Percentiles rank a stretch among this genome's conserved stretches.
These are phyloP conservation scores for Chaetomium olivaceum DNA, from an alignment of 2,329 filamentous ascomycete genomes.

Conservation along the genomic window DNA sequence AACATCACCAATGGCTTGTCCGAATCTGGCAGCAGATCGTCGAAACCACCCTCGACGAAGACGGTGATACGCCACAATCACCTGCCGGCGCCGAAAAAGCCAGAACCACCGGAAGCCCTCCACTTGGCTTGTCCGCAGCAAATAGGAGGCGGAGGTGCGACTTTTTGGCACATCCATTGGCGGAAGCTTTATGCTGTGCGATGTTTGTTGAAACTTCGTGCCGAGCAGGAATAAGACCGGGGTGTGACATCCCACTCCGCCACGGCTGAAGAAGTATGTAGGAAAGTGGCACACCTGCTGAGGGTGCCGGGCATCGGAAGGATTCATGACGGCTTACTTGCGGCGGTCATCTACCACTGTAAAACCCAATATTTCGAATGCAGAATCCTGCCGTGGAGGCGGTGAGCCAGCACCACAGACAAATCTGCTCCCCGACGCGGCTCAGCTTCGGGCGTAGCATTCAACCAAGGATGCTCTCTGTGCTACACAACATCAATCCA, in stretches of 20 bases:
- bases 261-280: conserved; percentile 11
- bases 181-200: background rate
- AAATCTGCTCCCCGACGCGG: too few relatives aligned
- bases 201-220: conserved; percentile 9
- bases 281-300: background rate
- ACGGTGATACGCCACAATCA: conserved; percentile 13
- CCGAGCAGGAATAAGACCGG: conserved; percentile 4
- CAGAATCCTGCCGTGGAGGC: background rate
- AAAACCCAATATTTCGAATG: background rate
- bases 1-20: background rate
- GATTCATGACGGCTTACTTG: background rate
- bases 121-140: conserved; percentile 23
- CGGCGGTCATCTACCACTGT: background rate
- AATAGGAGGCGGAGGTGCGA: background rate
- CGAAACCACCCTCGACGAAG: background rate
- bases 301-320: background rate
- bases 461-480: background rate
- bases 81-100: conserved; percentile 4
- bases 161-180: background rate
- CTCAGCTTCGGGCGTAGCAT: too few relatives aligned
- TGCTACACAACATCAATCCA: background rate
- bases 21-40: background rate
- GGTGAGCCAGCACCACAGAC: too few relatives aligned
- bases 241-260: conserved; percentile 29
- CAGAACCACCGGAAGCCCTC: conserved; percentile 19